Conservation (phyloP, 1,284 basidiomycete species). For the Cronartium ribicola region DNA sequence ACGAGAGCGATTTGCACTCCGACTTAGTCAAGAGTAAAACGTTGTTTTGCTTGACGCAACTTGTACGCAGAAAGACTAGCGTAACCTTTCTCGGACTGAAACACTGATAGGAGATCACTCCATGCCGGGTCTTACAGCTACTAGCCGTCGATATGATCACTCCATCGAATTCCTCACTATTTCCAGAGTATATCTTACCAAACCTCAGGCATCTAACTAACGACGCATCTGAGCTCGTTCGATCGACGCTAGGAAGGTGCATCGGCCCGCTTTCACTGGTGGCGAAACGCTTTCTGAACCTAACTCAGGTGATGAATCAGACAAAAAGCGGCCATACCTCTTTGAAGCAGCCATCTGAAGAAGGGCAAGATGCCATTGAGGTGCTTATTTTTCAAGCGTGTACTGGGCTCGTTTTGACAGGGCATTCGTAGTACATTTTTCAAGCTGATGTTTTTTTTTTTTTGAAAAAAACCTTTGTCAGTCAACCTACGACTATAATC, state of each 20-base stretch:
- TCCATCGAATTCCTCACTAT: constrained; percentile 75
- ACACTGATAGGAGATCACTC: not conserved
- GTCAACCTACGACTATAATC: constrained; percentile 77
- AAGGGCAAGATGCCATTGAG: constrained; percentile 69
- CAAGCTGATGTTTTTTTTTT: too few relatives aligned
- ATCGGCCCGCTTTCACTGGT: constrained; percentile 78
- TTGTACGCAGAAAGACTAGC: constrained; percentile 59
- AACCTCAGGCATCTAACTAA: constrained; percentile 74
- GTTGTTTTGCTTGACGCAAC: constrained; percentile 73
- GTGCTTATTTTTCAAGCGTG: constrained; percentile 52
- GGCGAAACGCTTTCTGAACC: constrained; percentile 78
- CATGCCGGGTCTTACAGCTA: constrained; percentile 57
- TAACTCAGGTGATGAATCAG: constrained; percentile 81
- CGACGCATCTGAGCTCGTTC: constrained; percentile 81
- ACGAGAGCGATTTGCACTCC: constrained; percentile 61
- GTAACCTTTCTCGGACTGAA: not conserved
- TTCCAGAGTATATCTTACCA: constrained; percentile 92
- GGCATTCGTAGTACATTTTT: too few relatives aligned
- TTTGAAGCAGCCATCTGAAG: constrained; percentile 60
- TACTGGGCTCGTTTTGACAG: too few relatives aligned
- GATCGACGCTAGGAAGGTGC: constrained; percentile 80
- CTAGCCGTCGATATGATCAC: constrained; percentile 81
- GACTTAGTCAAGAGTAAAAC: constrained; percentile 68
- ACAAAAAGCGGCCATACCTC: constrained; percentile 66
- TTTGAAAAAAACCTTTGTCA: constrained; percentile 19